Conservation (phyloP, 257 asterid species). For the Rauvolfia tetraphylla region DNA sequence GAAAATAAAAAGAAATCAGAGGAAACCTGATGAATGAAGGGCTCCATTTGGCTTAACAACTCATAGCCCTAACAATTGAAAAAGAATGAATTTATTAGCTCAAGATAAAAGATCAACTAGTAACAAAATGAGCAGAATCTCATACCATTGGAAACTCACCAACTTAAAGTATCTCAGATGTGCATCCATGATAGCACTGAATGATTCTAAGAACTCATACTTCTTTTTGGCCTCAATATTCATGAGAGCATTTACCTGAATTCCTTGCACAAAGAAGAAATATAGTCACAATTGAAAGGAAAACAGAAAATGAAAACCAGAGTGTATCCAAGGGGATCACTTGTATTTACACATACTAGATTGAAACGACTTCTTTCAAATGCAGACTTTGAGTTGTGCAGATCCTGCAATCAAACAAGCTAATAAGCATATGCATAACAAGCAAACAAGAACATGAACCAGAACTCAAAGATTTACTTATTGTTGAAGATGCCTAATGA, state of each 20-base stretch:
- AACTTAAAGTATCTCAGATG: slow-evolving; percentile 88
- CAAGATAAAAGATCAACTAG: slow-evolving; percentile 19
- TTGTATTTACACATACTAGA: slow-evolving; percentile 51
- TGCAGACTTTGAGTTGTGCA: slow-evolving; percentile 89
- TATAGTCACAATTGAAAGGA: slow-evolving; percentile 17
- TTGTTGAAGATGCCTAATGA: neutral
- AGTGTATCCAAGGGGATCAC: slow-evolving; percentile 17
- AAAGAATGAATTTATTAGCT: slow-evolving; percentile 18
- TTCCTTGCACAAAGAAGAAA: slow-evolving; percentile 46
- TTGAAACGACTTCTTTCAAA: slow-evolving; percentile 95
- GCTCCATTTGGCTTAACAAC: slow-evolving; percentile 84
- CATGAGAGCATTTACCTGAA: slow-evolving; percentile 84
- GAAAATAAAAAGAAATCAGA: slow-evolving; percentile 1
- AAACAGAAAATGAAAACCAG: neutral
- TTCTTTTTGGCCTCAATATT: slow-evolving; percentile 92
- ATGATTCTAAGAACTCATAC: slow-evolving; percentile 87
- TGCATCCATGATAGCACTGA: slow-evolving; percentile 98
- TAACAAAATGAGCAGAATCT: slow-evolving; percentile 11
- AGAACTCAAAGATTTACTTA: neutral
- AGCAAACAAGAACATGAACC: neutral
- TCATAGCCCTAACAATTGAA: slow-evolving; percentile 69
- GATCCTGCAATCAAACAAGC: slow-evolving; percentile 61
- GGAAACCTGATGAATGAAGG: slow-evolving; percentile 86
- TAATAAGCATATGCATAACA: slow-evolving; percentile 13
- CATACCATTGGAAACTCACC: slow-evolving; percentile 42